Conservation (phyloP, 2,329 filamentous ascomycete species). For the Pezicula radicicola region DNA sequence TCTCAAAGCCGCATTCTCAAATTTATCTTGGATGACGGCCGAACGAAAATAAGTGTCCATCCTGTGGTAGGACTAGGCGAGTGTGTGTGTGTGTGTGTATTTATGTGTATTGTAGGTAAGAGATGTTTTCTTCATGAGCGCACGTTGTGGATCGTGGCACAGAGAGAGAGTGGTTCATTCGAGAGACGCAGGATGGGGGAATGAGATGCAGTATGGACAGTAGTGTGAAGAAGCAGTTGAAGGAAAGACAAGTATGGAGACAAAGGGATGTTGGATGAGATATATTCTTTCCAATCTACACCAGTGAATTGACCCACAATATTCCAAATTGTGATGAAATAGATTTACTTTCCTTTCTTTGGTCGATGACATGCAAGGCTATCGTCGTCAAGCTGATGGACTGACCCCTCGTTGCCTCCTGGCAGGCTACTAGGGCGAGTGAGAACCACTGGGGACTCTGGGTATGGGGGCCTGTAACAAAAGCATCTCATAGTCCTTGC, state of each 20-base stretch:
- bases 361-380: background rate
- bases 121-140: too few species aligned
- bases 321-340: constrained; percentile 1
- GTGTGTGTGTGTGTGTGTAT: background rate
- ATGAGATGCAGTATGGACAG: background rate
- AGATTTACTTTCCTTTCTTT: background rate
- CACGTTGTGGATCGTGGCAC: background rate
- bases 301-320: background rate
- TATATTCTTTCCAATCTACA: background rate
- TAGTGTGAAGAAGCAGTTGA: background rate
- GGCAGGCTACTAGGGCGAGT: background rate
- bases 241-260: background rate
- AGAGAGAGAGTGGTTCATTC: background rate
- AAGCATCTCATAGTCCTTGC: background rate
- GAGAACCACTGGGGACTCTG: background rate
- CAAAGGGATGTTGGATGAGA: background rate
- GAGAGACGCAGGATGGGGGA: background rate
- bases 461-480: background rate
- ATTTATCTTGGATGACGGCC: background rate
- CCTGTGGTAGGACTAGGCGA: background rate
- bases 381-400: background rate
- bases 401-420: background rate
- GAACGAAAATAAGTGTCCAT: too few species aligned
- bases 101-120: too few species aligned
- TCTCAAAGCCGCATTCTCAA: too few species aligned